Evolutionary conservation across 495 filamentous ascomycete genomes (phyloP), one percentile per base, ranked within the genome.

Genomic region (Penicillium flavigenum): DNA sequence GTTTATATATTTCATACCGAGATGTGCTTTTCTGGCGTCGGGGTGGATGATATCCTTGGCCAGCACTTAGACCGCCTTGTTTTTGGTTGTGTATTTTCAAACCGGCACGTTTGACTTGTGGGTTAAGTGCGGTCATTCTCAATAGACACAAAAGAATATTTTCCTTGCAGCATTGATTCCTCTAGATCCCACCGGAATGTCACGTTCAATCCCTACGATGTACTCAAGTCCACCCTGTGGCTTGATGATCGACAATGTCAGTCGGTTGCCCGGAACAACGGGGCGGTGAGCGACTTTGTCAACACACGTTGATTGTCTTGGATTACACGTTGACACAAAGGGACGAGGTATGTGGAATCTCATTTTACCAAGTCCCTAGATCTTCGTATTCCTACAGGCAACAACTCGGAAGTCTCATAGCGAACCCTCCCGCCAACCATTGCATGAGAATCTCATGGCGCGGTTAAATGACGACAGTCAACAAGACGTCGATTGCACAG

Each of bases 251-350:
- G 50, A 47, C 47, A 10, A 17, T 54, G 38, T 55, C 57, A 59
- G 58, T 47, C 32, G 46, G 66, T 72, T 72, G 69, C 69, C 69
- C 67, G 50, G 67, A 52, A 63, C 67, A 65, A 70, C 69, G 52
- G 52, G 61, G 64, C 67, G 69, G 67, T 65, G 57, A 64, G 49
- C 29, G 12, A 38, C 16, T 46, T 24, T 50, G 58, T 64, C 62
- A 64, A 64, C 62, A 64, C 39, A 44, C 29, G 29, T 47, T 26
- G 22, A 47, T 8, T 29, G 31, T 31, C 48, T 46, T 45, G 4
- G 14, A 50, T 48, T 39, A 10, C 42, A 42, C 53, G 42, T 27
- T 55, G 5, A 20, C 36, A 47, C 14, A 26, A 34, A 51, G 29
- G 49, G 27, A 57, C 8, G 4, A 34, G 29, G 17, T n/a, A 47